Evolutionary conservation across 495 filamentous ascomycete genomes (phyloP).

Genomic region (Daldinia caldariorum): DNA sequence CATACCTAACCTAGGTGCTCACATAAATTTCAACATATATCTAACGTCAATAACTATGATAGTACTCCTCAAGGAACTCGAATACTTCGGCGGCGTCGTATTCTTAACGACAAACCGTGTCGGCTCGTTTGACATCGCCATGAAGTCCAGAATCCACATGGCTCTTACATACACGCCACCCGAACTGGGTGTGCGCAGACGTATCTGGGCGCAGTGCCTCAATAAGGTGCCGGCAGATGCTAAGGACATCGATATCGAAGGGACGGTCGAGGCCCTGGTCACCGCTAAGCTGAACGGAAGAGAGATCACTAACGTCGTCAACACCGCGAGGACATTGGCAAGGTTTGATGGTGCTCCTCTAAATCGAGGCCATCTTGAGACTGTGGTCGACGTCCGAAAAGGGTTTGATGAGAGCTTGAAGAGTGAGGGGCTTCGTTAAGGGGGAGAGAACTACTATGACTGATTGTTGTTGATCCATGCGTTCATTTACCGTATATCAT

Average conservation of each 20-base stretch:
- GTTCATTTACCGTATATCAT: background rate
- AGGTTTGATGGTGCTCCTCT: slow-evolving; percentile 51
- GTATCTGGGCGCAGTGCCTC: slow-evolving; percentile 48
- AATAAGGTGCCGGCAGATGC: slow-evolving; percentile 19
- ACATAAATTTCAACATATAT: slow-evolving; percentile 45
- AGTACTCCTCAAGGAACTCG: slow-evolving; percentile 57
- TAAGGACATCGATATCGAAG: slow-evolving; percentile 36
- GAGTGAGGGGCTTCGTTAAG: background rate
- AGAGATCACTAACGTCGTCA: slow-evolving; percentile 73
- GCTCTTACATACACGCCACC: slow-evolving; percentile 51
- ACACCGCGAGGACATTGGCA: slow-evolving; percentile 59
- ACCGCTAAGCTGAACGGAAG: slow-evolving; percentile 65
- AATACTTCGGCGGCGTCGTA: slow-evolving; percentile 59
- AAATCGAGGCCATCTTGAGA: slow-evolving; percentile 55
- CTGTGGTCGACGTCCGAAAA: slow-evolving; percentile 56
- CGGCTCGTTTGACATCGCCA: slow-evolving; percentile 63
- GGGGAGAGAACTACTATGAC: too few species aligned
- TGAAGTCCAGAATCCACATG: slow-evolving; percentile 62
- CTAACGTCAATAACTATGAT: slow-evolving; percentile 70
- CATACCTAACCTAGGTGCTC: too few species aligned
- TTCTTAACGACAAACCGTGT: slow-evolving; percentile 65
- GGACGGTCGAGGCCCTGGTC: slow-evolving; percentile 50
- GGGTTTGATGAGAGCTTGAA: slow-evolving; percentile 39
- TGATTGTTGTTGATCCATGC: background rate
- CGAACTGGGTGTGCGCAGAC: slow-evolving; percentile 39